Conservation (phyloP, 192 early-diverging fungal species). For the Phlyctochytrium bullatum region DNA sequence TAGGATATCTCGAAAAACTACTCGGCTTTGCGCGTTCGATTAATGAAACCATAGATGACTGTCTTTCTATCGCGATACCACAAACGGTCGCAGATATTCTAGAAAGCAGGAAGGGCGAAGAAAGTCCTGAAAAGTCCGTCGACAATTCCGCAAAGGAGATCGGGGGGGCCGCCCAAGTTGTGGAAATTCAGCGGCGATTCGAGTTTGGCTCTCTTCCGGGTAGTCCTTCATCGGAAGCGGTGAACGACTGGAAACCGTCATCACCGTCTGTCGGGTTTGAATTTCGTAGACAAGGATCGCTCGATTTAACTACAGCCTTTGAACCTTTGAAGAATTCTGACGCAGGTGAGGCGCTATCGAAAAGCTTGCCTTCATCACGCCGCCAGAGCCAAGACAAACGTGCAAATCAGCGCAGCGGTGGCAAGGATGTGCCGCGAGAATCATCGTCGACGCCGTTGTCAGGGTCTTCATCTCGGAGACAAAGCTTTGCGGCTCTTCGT, state of each 20-base stretch:
- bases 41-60: conserved; percentile 28
- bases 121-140: not conserved
- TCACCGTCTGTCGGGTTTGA: not conserved
- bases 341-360: not conserved
- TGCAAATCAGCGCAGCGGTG: not conserved
- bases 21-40: conserved; percentile 17
- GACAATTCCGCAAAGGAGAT: not conserved
- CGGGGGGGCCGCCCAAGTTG: not conserved
- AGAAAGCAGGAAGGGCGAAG: not conserved
- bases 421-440: not conserved
- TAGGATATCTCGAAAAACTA: conserved; percentile 36
- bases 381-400: not conserved
- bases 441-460: not conserved
- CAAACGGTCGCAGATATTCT: conserved; percentile 6
- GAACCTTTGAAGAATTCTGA: not conserved
- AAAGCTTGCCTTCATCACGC: not conserved
- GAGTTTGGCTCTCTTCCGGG: not conserved
- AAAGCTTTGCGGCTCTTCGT: not conserved
- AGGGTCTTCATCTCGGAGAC: conserved; percentile 3
- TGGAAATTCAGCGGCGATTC: not conserved
- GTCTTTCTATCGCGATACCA: conserved; percentile 26
- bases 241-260: not conserved
- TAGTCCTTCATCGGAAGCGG: not conserved
- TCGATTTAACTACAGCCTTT: not conserved
- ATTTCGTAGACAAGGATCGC: not conserved